Percentiles rank a stretch among this genome's conserved stretches.
These are phyloP conservation scores for Brasenia schreberi DNA, from an alignment of 164 flowering plant species.

Conservation along the genomic window DNA sequence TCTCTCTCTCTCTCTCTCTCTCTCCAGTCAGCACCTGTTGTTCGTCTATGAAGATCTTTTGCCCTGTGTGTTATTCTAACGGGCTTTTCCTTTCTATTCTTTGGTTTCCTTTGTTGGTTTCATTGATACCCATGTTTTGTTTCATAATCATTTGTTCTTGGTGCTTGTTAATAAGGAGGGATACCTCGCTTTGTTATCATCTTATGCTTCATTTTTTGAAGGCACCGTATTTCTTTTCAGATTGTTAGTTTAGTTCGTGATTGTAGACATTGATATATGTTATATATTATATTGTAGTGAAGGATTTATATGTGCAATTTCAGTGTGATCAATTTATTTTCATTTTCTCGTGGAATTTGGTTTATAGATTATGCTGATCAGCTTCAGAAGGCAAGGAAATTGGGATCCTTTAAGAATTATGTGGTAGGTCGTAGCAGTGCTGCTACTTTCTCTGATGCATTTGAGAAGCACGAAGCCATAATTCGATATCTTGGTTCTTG, in stretches of 20 bases:
- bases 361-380: conserved; percentile 65
- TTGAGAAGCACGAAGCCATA: conserved; percentile 83
- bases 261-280: background rate
- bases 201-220: background rate
- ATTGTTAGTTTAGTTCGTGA: background rate
- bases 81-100: background rate
- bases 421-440: conserved; percentile 80
- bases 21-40: background rate
- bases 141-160: too few species aligned
- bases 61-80: background rate
- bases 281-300: background rate
- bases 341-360: background rate
- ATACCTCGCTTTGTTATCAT: background rate
- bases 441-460: conserved; percentile 67
- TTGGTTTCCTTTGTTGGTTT: background rate
- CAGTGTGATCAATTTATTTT: background rate
- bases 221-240: background rate
- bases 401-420: conserved; percentile 56
- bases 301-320: background rate
- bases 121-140: too few species aligned
- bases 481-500: conserved; percentile 60
- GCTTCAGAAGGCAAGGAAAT: conserved; percentile 51
- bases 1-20: background rate
- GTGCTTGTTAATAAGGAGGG: too few species aligned
- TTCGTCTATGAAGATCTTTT: background rate